These are phyloP conservation scores for Pleoardoris graminearum DNA, from an alignment of 2,329 filamentous ascomycete genomes.

Conservation along the genomic window DNA sequence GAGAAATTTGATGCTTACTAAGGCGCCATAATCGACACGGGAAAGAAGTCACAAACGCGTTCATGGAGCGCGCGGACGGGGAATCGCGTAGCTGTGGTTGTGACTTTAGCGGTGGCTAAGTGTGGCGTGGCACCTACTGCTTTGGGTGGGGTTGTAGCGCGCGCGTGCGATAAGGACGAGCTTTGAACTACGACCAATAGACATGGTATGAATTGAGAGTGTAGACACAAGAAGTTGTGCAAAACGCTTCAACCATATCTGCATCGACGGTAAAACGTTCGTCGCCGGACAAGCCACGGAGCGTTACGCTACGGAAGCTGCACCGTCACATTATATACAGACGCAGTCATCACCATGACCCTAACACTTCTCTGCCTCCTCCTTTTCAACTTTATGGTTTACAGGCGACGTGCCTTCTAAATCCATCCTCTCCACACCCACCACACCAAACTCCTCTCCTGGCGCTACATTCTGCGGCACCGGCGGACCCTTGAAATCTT, in stretches of 20 bases:
- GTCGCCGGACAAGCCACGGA: neutral
- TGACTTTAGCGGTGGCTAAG: neutral
- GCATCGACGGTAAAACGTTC: no score
- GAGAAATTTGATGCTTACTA: neutral
- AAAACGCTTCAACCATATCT: no score
- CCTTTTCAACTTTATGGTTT: conserved; percentile 16
- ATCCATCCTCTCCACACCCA: conserved; percentile 36
- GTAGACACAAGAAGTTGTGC: no score
- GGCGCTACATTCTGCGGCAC: conserved; percentile 42
- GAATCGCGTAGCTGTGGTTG: neutral
- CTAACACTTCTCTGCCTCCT: conserved; percentile 22
- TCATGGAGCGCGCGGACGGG: neutral
- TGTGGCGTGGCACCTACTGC: neutral
- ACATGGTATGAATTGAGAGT: no score
- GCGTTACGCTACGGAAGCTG: neutral
- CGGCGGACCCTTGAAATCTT: conserved; percentile 44
- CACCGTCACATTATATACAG: no score
- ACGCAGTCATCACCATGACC: neutral
- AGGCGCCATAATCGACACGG: neutral
- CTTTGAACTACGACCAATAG: no score
- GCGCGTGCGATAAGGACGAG: no score
- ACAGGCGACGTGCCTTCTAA: conserved; percentile 24
- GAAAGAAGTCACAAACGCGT: neutral
- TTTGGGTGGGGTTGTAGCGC: neutral
- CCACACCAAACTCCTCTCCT: conserved; percentile 37